phyloP scores from a whole-genome alignment of 768 basidiomycete genomes.

The Xerocomus spinulosus region DNA sequence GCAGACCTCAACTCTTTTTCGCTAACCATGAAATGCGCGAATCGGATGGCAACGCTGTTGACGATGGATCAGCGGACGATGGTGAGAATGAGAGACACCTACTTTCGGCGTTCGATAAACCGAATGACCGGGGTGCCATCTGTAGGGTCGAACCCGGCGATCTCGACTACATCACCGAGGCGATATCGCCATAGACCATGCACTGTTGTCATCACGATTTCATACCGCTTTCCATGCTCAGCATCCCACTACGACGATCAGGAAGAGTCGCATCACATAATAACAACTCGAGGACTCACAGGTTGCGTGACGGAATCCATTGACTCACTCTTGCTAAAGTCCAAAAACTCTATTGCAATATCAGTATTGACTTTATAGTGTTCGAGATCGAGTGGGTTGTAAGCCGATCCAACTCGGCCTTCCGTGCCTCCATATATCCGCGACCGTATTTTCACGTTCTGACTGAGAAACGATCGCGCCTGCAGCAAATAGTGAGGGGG shows the following conservation, averaged over 20 bases:
- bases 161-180: slow-evolving; percentile 19
- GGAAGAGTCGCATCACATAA: background rate
- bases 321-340: background rate
- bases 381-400: slow-evolving; percentile 6
- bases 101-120: slow-evolving; percentile 11
- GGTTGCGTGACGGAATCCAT: background rate
- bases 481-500: too few relatives aligned
- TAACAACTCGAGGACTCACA: background rate
- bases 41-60: slow-evolving; percentile 6
- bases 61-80: background rate
- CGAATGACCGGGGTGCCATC: slow-evolving; percentile 18
- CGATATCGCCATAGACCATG: slow-evolving; percentile 23
- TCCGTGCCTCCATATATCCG: slow-evolving; percentile 4
- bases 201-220: slow-evolving; percentile 15
- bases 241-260: slow-evolving; percentile 13
- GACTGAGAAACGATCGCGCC: slow-evolving; percentile 14
- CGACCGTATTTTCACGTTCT: slow-evolving; percentile 1
- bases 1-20: slow-evolving; percentile 10
- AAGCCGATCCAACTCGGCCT: slow-evolving; percentile 9
- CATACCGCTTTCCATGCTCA: slow-evolving; percentile 12
- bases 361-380: background rate
- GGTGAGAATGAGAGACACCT: too few relatives aligned
- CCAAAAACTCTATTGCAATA: slow-evolving; percentile 9
- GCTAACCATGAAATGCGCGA: slow-evolving; percentile 9
- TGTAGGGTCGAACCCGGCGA: slow-evolving; percentile 15